These are phyloP conservation scores for Xanthoconium purpureum DNA, from an alignment of 768 basidiomycete species.

Conservation along the genomic window DNA sequence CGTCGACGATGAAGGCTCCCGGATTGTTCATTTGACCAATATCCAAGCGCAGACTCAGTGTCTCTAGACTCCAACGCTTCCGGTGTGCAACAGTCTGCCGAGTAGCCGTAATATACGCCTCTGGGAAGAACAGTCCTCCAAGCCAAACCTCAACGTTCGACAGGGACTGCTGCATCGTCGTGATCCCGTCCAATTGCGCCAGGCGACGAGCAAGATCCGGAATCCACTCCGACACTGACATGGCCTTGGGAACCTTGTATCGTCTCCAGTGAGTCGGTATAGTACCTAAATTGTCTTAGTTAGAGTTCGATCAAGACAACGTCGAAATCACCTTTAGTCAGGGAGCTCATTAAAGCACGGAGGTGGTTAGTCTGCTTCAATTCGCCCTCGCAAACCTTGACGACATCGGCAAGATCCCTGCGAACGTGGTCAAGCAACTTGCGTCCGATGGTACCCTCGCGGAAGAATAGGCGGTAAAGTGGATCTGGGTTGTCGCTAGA, in stretches of 20 bases:
- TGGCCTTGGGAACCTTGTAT: constrained; percentile 82
- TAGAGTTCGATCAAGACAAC: neutral
- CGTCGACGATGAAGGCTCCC: constrained; percentile 82
- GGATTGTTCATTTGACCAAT: constrained; percentile 78
- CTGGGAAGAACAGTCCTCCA: constrained; percentile 93
- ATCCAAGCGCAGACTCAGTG: constrained; percentile 73
- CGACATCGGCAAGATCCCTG: constrained; percentile 76
- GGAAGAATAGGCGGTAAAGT: constrained; percentile 81
- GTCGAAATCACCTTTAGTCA: constrained; percentile 74
- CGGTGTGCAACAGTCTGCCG: constrained; percentile 93
- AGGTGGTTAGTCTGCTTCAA: constrained; percentile 96
- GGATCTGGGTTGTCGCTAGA: constrained; percentile 76
- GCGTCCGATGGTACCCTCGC: constrained; percentile 79
- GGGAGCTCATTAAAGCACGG: constrained; percentile 82
- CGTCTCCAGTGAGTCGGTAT: constrained; percentile 86
- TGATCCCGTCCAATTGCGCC: constrained; percentile 74
- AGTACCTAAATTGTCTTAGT: constrained; percentile 52
- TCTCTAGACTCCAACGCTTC: constrained; percentile 91
- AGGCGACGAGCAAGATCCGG: constrained; percentile 77
- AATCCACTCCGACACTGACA: constrained; percentile 85
- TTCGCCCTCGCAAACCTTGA: constrained; percentile 80
- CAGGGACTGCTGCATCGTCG: constrained; percentile 49
- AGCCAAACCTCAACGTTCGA: constrained; percentile 83
- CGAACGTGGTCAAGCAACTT: constrained; percentile 77
- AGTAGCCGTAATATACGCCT: constrained; percentile 94